Conservation (phyloP, 2,329 filamentous ascomycete genomes). For the Colletotrichum shisoi region DNA sequence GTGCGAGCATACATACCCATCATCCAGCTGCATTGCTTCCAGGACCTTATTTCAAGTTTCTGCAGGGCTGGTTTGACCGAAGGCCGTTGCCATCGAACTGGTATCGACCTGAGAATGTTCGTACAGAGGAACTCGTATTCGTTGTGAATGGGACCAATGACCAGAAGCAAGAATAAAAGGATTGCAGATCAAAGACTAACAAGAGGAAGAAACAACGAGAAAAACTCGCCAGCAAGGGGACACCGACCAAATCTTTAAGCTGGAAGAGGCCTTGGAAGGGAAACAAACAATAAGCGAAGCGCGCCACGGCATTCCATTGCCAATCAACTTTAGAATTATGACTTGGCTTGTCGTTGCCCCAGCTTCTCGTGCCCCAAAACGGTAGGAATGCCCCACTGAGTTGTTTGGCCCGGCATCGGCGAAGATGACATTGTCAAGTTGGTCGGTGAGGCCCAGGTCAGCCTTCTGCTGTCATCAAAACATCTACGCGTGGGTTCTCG, state of each 20-base stretch:
- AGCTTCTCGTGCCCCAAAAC: constrained; percentile 8
- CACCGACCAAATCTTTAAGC: neutral
- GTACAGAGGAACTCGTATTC: neutral
- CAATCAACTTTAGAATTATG: neutral
- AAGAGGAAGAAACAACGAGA: neutral
- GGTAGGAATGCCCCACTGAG: constrained; percentile 20
- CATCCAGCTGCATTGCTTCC: neutral
- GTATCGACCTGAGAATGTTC: neutral
- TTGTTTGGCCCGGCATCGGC: constrained; percentile 32
- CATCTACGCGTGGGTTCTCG: neutral
- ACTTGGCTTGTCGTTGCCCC: constrained; percentile 10
- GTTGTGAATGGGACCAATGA: no score
- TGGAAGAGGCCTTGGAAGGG: neutral
- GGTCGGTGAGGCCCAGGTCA: constrained; percentile 29
- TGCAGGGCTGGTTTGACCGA: neutral
- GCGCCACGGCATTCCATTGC: constrained; percentile 4
- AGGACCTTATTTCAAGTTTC: neutral
- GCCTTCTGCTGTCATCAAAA: neutral
- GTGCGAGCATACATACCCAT: neutral
- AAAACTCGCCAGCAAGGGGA: neutral
- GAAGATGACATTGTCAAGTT: constrained; percentile 28
- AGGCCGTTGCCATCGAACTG: neutral
- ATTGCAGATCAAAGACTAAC: no score
- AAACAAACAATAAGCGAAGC: neutral
- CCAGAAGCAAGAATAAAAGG: no score